Conservation (phyloP, 2,329 filamentous ascomycete species). For the Phialophora chinensis region DNA sequence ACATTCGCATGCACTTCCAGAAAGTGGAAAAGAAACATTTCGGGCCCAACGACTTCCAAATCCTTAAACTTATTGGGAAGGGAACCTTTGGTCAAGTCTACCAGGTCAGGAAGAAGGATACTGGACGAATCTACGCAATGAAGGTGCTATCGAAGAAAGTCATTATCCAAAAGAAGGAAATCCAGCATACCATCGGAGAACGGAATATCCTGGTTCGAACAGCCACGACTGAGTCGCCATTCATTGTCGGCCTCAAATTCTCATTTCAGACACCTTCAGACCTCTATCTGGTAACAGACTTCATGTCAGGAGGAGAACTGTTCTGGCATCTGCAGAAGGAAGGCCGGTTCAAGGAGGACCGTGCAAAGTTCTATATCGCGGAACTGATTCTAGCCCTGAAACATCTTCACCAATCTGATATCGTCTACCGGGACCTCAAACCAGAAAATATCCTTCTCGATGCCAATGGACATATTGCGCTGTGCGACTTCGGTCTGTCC, state of each 20-base stretch:
- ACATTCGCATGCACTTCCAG: constrained; percentile 84
- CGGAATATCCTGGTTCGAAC: constrained; percentile 96
- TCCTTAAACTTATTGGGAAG: constrained; percentile 94
- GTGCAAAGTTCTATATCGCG: constrained; percentile 98
- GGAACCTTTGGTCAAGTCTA: constrained; percentile 99
- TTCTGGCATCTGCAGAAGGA: constrained; percentile 99
- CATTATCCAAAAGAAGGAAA: constrained; percentile 99
- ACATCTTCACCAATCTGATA: constrained; percentile 94
- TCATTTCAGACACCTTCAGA: constrained; percentile 98
- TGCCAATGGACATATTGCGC: constrained; percentile 94
- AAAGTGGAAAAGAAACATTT: constrained; percentile 87
- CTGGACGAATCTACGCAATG: constrained; percentile 96
- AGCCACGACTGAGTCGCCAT: constrained; percentile 92
- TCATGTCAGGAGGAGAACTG: constrained; percentile 97
- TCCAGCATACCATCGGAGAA: constrained; percentile 95
- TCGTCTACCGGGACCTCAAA: constrained; percentile 96
- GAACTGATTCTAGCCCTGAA: constrained; percentile 94
- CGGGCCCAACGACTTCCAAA: constrained; percentile 93
- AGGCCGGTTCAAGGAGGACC: constrained; percentile 89
- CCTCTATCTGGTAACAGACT: constrained; percentile 97
- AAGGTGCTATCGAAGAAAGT: constrained; percentile 99
- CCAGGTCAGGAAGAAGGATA: constrained; percentile 97
- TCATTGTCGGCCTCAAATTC: constrained; percentile 97
- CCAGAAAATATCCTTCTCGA: constrained; percentile 97
- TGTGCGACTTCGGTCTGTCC: constrained; percentile 96